phyloP scores from a whole-genome alignment of 2,329 filamentous ascomycete genomes.

The Hirsutella thompsonii region DNA sequence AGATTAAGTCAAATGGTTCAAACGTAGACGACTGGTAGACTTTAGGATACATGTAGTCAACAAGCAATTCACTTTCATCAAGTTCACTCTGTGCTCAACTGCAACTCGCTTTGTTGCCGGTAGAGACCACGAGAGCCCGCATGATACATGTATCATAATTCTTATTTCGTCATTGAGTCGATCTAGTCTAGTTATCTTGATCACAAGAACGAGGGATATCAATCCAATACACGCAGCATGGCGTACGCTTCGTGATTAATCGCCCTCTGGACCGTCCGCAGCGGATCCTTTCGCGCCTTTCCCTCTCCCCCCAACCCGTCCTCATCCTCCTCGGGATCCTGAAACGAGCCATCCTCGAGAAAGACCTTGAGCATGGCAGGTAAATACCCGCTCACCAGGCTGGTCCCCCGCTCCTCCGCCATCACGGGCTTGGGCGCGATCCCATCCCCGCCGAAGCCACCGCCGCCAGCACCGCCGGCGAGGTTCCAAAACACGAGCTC shows the following conservation, averaged over 20 bases:
- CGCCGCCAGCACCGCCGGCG: slow-evolving; percentile 23
- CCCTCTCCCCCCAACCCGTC: slow-evolving; percentile 22
- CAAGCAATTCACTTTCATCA: too few relatives aligned
- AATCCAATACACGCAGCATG: slow-evolving; percentile 44
- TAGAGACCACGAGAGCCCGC: too few relatives aligned
- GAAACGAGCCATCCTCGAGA: slow-evolving; percentile 34
- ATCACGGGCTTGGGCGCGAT: slow-evolving; percentile 34
- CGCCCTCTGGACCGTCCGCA: slow-evolving; percentile 32
- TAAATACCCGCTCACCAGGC: slow-evolving; percentile 41
- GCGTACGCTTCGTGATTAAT: slow-evolving; percentile 39
- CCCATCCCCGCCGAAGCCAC: slow-evolving; percentile 12
- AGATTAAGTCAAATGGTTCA: too few relatives aligned
- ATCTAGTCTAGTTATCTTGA: too few relatives aligned
- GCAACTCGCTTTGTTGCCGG: too few relatives aligned
- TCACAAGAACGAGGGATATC: slow-evolving; percentile 2
- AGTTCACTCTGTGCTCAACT: too few relatives aligned
- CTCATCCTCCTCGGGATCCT: slow-evolving; percentile 23
- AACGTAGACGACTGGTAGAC: too few relatives aligned
- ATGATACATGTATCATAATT: too few relatives aligned
- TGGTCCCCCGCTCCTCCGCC: slow-evolving; percentile 28
- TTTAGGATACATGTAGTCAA: too few relatives aligned
- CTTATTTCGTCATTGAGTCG: too few relatives aligned
- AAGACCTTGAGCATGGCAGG: slow-evolving; percentile 47
- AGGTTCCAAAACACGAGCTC: slow-evolving; percentile 50
- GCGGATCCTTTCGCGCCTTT: slow-evolving; percentile 29